phyloP scores from a whole-genome alignment of 129 eudicot genomes.

The Cynara cardunculus region DNA sequence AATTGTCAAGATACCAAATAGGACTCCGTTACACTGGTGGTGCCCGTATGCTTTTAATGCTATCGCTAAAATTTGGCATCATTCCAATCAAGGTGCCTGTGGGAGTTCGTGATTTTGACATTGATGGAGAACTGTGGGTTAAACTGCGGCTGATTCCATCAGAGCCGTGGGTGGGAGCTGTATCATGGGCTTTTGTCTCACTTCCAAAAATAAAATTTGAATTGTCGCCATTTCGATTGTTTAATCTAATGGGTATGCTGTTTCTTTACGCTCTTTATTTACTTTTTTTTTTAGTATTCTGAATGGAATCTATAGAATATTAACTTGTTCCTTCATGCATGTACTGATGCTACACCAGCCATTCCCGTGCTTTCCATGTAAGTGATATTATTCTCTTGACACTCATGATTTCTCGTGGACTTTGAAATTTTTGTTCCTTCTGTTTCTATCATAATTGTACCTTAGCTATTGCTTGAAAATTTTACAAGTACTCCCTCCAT shows the following conservation, averaged over 20 bases:
- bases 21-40: slow-evolving; percentile 98
- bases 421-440: not conserved
- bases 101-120: slow-evolving; percentile 85
- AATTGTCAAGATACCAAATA: slow-evolving; percentile 75
- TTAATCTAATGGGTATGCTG: slow-evolving; percentile 85
- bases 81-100: slow-evolving; percentile 87
- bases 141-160: slow-evolving; percentile 80
- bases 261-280: slow-evolving; percentile 2
- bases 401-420: not conserved
- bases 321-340: slow-evolving; percentile 30
- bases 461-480: not conserved
- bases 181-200: slow-evolving; percentile 94
- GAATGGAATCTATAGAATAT: not conserved
- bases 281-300: not conserved
- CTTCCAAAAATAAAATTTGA: slow-evolving; percentile 93
- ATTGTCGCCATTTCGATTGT: slow-evolving; percentile 88
- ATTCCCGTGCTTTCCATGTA: slow-evolving; percentile 95
- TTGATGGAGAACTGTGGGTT: slow-evolving; percentile 99
- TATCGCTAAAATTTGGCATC: slow-evolving; percentile 81
- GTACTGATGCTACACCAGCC: slow-evolving; percentile 50
- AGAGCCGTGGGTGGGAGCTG: slow-evolving; percentile 98
- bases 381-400: slow-evolving; percentile 34
- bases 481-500: not conserved
- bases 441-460: slow-evolving; percentile 9
- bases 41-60: slow-evolving; percentile 86